phyloP scores from a whole-genome alignment of 1,139 yeast genomes.

The Suhomyces coccinellae region DNA sequence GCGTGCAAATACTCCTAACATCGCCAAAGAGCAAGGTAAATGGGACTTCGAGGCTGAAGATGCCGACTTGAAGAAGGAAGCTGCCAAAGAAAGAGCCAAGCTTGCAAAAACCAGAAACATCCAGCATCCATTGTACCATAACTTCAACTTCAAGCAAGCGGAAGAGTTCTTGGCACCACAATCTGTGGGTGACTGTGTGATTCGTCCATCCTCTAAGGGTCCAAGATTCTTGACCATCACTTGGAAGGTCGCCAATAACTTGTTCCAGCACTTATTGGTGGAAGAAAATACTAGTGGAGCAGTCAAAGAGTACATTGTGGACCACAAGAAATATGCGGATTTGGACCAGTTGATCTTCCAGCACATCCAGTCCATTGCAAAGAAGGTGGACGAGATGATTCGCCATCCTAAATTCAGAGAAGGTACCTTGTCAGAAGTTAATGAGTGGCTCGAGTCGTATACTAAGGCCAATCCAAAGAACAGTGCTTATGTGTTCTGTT shows the following conservation, averaged over 20 bases:
- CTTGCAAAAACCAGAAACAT: conserved; percentile 63
- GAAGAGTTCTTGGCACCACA: conserved; percentile 90
- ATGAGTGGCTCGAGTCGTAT: conserved; percentile 84
- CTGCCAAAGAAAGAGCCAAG: conserved; percentile 59
- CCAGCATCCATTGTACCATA: conserved; percentile 89
- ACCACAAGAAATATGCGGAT: conserved; percentile 72
- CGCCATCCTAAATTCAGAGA: conserved; percentile 85
- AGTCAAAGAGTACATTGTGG: conserved; percentile 68
- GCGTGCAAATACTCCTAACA: conserved; percentile 52
- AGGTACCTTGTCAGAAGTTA: conserved; percentile 78
- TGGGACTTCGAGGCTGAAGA: conserved; percentile 88
- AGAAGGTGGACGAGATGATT: conserved; percentile 81
- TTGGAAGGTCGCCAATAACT: conserved; percentile 90
- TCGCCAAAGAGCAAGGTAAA: conserved; percentile 58
- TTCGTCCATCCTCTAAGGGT: conserved; percentile 93
- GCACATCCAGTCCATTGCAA: conserved; percentile 82
- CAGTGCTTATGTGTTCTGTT: conserved; percentile 89
- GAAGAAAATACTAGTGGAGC: conserved; percentile 61
- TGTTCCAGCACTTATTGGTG: conserved; percentile 90
- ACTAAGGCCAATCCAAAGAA: conserved; percentile 89
- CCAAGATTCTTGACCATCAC: conserved; percentile 86
- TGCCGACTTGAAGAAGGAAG: conserved; percentile 59
- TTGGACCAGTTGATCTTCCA: conserved; percentile 90
- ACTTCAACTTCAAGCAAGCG: conserved; percentile 83
- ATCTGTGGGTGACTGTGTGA: conserved; percentile 88